phyloP scores from a whole-genome alignment of 768 basidiomycete genomes.

The Boletus rufocinnamomeus region DNA sequence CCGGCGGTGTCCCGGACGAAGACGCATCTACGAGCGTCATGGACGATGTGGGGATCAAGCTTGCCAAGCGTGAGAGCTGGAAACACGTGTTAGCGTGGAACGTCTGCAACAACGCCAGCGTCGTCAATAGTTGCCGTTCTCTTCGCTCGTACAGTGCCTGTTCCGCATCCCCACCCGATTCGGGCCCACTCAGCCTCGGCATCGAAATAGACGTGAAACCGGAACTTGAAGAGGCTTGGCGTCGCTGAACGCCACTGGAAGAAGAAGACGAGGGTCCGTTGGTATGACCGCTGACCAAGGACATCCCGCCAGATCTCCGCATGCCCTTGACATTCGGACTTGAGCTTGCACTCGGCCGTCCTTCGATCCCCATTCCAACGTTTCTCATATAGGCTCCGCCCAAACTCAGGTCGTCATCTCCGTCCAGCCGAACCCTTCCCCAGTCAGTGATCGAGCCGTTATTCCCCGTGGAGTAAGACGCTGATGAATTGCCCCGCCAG shows the following conservation, averaged over 20 bases:
- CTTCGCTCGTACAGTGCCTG: slow-evolving; percentile 27
- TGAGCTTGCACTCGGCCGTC: slow-evolving; percentile 41
- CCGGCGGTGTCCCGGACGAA: slow-evolving; percentile 6
- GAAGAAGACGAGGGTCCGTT: slow-evolving; percentile 35
- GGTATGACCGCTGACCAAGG: slow-evolving; percentile 38
- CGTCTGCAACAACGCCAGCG: slow-evolving; percentile 62
- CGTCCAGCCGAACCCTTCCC: slow-evolving; percentile 61
- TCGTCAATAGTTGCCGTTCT: slow-evolving; percentile 44
- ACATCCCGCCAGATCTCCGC: slow-evolving; percentile 52
- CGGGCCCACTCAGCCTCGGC: slow-evolving; percentile 33
- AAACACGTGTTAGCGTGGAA: slow-evolving; percentile 67
- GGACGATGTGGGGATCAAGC: slow-evolving; percentile 24
- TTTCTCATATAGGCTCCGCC: slow-evolving; percentile 48
- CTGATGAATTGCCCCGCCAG: slow-evolving; percentile 51
- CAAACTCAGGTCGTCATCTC: slow-evolving; percentile 61
- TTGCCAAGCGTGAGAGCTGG: slow-evolving; percentile 50
- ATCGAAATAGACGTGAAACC: slow-evolving; percentile 19
- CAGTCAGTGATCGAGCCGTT: slow-evolving; percentile 50
- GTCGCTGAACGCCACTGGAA: slow-evolving; percentile 31
- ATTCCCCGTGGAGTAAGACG: slow-evolving; percentile 51
- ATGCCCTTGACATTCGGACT: slow-evolving; percentile 39
- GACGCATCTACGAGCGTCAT: not conserved
- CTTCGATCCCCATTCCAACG: slow-evolving; percentile 73
- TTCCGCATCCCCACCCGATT: slow-evolving; percentile 10
- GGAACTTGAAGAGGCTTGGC: slow-evolving; percentile 37